Base-by-base conservation (phyloP, 2,329 filamentous ascomycete species). In the Coniochaeta ligniaria region DNA sequence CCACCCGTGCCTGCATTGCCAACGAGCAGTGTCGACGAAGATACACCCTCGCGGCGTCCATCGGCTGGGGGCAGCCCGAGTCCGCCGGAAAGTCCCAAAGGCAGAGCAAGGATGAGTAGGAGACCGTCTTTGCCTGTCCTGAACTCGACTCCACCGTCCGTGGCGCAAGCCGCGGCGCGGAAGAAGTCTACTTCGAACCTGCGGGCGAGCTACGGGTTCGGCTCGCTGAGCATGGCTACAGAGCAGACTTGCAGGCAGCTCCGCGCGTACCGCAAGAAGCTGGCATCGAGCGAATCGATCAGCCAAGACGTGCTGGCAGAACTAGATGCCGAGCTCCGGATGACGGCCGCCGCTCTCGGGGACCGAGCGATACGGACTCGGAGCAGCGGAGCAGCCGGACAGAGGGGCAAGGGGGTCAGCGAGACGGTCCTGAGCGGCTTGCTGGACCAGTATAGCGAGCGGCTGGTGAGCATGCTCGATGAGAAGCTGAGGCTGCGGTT, bases 381-480 rank as follows among this genome's bases (percentile, higher is more conserved):
- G 33, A 66, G 61, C 35, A 62, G 12, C 31, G 24, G 57, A 28
- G 57, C 22, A 20, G 56, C 47, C 16, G 35, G 26, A 35, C 31
- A 33, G 54, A 38, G 22, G 26, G 43, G n/a, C 17, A 69, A 70
- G 67, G 70, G 78, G 1, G 78, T 86, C 70, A 83, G 80, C 64
- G 85, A 87, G 67, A 81, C 79, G 20, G 76, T 83, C 57, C 74
- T 89, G 36, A 83, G 80, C 45, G 87, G 86, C 57, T 74, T 92
- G 52, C 75, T 93, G 8, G 90, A 92, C 65, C 85, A 91, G 73
- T 92, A 92, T 68, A 90, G 88, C 2, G 88, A 91, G 68, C 81
- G 86, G 62, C 76, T 93, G 56, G 84, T 91, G 6, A 84, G 80
- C 54, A 80, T 92, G 72, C 78, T 93, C 52, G 89, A 92, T 64